Base-by-base conservation (phyloP, 768 basidiomycete species). In the Suillus sp. region DNA sequence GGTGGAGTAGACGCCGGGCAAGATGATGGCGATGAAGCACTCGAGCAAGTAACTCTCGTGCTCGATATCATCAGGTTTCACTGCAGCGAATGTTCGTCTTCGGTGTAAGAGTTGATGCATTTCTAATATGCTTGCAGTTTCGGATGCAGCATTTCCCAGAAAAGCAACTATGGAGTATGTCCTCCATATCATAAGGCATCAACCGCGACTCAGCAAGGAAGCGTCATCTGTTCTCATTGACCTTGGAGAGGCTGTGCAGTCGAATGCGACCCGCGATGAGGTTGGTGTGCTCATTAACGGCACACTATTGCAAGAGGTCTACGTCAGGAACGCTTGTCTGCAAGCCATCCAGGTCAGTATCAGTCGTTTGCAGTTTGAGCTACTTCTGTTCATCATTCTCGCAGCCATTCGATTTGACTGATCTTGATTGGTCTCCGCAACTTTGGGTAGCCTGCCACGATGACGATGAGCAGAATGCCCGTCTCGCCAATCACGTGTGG, bases 321-420 rank as follows among this genome's bases (percentile, higher is more conserved):
- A 93, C 69, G 93, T 92, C 1, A 84, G 96, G 18, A 91, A 90
- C 69, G 89, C 95, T 10, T 94, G 92, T 70, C 78, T 99, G n/a
- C 95, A 96, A 69, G 83, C 95, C 1, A 79, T 99, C 2, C 93
- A 95, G 83, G 95, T 94, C 54, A 30, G 78, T 56, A 32, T 22
- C 64, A 14, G 63, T 61, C 50, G 7, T 54, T 14, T 59, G 25
- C 11, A 18, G 8, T 3, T 64, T 13, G 22, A 30, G n/a, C 18
- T 40, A 35, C 16, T 9, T 54, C 16, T 60, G 47, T 55, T 62
- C 35, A 68, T 27, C 47, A 3, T 35, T 37, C 38, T 18, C 22
- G 1, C 64, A 98, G 93, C 91, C 95, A 0, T 90, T 99, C 67
- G 97, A 99, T 75, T 75, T 99, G 54, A 98, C 96, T 0, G 96